Base-by-base conservation (phyloP, 768 basidiomycete species). In the Strobilomyces confusus region DNA sequence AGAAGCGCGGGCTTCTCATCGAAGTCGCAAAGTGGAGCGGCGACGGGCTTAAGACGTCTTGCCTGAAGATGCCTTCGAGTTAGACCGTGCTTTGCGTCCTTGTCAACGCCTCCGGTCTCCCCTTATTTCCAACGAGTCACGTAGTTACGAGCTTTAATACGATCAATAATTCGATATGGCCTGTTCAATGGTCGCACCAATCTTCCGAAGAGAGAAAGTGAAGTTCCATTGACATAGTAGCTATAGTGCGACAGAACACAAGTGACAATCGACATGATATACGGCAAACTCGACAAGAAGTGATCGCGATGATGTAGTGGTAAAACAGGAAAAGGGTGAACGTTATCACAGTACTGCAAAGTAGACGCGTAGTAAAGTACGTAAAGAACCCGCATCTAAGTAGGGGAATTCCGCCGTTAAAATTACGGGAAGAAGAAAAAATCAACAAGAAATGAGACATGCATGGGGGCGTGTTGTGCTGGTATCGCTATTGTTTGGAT, bases 11-110 rank as follows among this genome's bases (percentile, higher is more conserved):
- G 22, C 72, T 92, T 30, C 73, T 92, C 26, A 59, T 89, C 14
- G 84, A 90, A 55, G 88, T 89, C 0, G 84, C 89, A 14, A 87
- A 87, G 64, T 92, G 89, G 89, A 88, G 87, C 55, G 90, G 90
- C 4, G 90, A 93, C 67, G 91, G 90, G 1, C 67, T 92, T 61
- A 83, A 78, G 59, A 82, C 85, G 19, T 79, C 81, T 33, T 90
- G 87, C 64, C 71, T 92, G 62, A 92, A 92, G 71, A 81, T 92
- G 81, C 85, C 88, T 22, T 74, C 81, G 19, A 83, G 72, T 58
- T 82, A 65, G 68, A 47, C 34, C 29, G 11, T 9, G 14, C 13
- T 5, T 6, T n/a, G 15, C 23, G 17, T 25, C 9, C 8, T 20
- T 8, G 42, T 52, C 17, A 20, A 22, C 5, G 20, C 25, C 22